Percentiles rank a stretch among this genome's conserved stretches.
Evolutionary conservation across 805 yeast species (phyloP).

Genomic region (Kodamaea lidongshanica): DNA sequence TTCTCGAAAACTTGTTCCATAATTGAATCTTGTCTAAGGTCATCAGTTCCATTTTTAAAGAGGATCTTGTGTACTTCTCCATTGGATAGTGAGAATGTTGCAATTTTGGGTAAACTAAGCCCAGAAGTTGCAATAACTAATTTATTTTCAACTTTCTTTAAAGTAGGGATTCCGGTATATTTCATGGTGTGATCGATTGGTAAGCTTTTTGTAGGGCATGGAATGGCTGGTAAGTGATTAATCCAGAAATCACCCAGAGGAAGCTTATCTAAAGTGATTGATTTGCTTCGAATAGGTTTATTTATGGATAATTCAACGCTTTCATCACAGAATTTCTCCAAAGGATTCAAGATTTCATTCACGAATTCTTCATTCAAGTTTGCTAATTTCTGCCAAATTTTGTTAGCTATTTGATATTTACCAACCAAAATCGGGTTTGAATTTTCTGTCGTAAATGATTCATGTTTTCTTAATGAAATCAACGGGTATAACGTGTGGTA

Average conservation of each 20-base stretch:
- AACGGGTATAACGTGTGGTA: slow-evolving; percentile 63
- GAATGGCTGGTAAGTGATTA: slow-evolving; percentile 43
- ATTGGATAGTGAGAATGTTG: slow-evolving; percentile 46
- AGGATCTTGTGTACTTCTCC: slow-evolving; percentile 58
- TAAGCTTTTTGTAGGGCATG: slow-evolving; percentile 59
- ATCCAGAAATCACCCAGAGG: slow-evolving; percentile 42
- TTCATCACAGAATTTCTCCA: slow-evolving; percentile 47
- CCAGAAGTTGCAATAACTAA: slow-evolving; percentile 75
- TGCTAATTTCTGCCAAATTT: slow-evolving; percentile 39
- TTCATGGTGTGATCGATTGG: slow-evolving; percentile 37
- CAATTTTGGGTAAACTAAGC: slow-evolving; percentile 79
- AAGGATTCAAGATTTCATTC: slow-evolving; percentile 31
- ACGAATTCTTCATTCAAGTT: slow-evolving; percentile 18
- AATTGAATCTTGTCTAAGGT: slow-evolving; percentile 88
- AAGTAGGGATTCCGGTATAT: slow-evolving; percentile 43
- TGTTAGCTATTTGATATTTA: slow-evolving; percentile 42
- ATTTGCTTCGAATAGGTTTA: slow-evolving; percentile 31
- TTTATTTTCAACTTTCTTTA: slow-evolving; percentile 39
- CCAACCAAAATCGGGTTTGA: slow-evolving; percentile 38
- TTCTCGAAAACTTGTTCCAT: slow-evolving; percentile 96
- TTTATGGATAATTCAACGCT: slow-evolving; percentile 46
- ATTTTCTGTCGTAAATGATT: slow-evolving; percentile 20
- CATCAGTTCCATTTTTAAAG: slow-evolving; percentile 84
- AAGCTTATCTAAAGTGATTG: slow-evolving; percentile 28
- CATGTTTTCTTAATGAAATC: slow-evolving; percentile 49